These are phyloP conservation scores for Ustilago xerochloae DNA, from an alignment of 1,284 basidiomycete genomes.

Conservation along the genomic window DNA sequence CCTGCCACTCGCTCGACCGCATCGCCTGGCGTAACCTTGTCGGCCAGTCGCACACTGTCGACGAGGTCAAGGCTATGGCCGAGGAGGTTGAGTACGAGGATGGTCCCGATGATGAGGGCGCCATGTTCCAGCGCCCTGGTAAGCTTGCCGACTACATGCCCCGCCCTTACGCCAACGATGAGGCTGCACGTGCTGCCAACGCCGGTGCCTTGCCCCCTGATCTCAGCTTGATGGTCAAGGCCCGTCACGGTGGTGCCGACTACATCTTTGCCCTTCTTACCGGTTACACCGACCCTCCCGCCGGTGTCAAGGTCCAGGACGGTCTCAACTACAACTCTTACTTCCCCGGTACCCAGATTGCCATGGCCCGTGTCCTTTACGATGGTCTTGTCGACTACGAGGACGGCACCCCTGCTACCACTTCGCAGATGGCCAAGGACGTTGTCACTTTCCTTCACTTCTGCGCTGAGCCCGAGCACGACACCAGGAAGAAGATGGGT, in stretches of 20 bases:
- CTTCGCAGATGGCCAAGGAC: conserved; percentile 99
- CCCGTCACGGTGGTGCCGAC: conserved; percentile 95
- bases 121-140: conserved; percentile 98
- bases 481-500: conserved; percentile 95
- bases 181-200: conserved; percentile 94
- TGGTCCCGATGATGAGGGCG: conserved; percentile 92
- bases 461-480: conserved; percentile 90
- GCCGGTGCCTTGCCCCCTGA: conserved; percentile 96
- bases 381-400: conserved; percentile 74
- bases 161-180: conserved; percentile 94
- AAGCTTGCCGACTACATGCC: conserved; percentile 98
- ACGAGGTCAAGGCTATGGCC: conserved; percentile 91
- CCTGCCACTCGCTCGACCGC: conserved; percentile 98
- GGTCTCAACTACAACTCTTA: conserved; percentile 69
- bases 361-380: conserved; percentile 96
- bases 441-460: conserved; percentile 86
- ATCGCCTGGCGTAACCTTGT: conserved; percentile 99
- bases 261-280: conserved; percentile 97
- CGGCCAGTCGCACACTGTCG: conserved; percentile 94
- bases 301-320: conserved; percentile 91
- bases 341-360: conserved; percentile 77
- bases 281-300: conserved; percentile 95
- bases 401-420: conserved; percentile 88
- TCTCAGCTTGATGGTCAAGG: conserved; percentile 96
- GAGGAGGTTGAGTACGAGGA: conserved; percentile 93